Conservation (phyloP, 2,329 filamentous ascomycete genomes). For the Cercospora sp. region DNA sequence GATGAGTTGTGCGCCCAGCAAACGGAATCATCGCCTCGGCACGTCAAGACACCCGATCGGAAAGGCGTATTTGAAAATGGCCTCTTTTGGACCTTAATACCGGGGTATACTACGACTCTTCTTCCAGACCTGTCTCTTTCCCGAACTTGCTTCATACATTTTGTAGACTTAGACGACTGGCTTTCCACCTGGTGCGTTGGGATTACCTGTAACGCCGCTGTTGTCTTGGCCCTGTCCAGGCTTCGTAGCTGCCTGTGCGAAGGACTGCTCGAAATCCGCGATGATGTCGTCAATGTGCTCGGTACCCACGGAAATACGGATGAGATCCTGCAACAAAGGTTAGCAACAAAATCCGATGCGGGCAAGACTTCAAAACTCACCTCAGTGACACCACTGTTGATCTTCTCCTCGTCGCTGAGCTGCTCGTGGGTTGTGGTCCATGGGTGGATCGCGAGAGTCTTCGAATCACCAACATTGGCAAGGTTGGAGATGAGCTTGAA, state of each 20-base stretch:
- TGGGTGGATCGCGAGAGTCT: conserved; percentile 92
- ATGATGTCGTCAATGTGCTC: conserved; percentile 98
- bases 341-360: background rate
- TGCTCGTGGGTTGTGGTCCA: conserved; percentile 97
- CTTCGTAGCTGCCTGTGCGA: conserved; percentile 59
- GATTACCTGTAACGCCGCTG: conserved; percentile 30
- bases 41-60: background rate
- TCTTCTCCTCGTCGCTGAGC: conserved; percentile 77
- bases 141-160: conserved; percentile 15
- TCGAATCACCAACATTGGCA: conserved; percentile 93
- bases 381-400: conserved; percentile 72
- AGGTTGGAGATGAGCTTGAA: conserved; percentile 96
- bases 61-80: background rate
- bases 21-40: background rate
- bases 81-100: background rate
- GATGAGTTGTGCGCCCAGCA: background rate
- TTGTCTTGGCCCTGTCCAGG: conserved; percentile 35
- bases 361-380: conserved; percentile 19
- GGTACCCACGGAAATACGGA: conserved; percentile 91
- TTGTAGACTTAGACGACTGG: conserved; percentile 12
- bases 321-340: conserved; percentile 66
- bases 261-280: conserved; percentile 89
- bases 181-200: conserved; percentile 27
- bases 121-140: background rate
- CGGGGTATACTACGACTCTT: conserved; percentile 7